Conservation (phyloP, 768 basidiomycete species). For the Collybia sordida region DNA sequence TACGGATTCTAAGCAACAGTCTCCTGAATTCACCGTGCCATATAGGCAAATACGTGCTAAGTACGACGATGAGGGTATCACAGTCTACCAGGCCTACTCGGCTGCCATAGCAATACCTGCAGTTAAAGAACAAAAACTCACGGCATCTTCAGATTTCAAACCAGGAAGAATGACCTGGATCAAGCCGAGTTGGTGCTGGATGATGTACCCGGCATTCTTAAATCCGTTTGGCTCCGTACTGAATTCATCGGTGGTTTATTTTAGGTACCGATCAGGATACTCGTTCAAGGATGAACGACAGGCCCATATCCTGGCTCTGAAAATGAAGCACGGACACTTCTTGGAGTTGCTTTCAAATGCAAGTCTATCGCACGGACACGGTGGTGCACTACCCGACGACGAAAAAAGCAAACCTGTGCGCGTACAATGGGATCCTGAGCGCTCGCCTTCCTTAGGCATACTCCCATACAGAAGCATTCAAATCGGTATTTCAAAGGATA, state of each 20-base stretch:
- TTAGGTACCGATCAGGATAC: conserved; percentile 14
- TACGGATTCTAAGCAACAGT: too few relatives aligned
- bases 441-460: conserved; percentile 6
- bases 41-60: conserved; percentile 15
- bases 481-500: conserved; percentile 11
- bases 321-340: conserved; percentile 16
- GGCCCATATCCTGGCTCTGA: conserved; percentile 14
- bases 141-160: conserved; percentile 13
- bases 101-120: conserved; percentile 12
- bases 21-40: not conserved
- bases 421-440: conserved; percentile 15
- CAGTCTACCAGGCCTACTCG: conserved; percentile 14
- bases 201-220: conserved; percentile 7
- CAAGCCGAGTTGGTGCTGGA: conserved; percentile 19
- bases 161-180: conserved; percentile 16
- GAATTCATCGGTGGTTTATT: not conserved
- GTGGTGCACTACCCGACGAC: conserved; percentile 2
- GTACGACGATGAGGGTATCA: conserved; percentile 12
- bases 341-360: conserved; percentile 7
- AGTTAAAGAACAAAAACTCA: conserved; percentile 11
- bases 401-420: conserved; percentile 11
- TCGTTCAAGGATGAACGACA: conserved; percentile 12
- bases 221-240: not conserved
- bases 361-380: conserved; percentile 7
- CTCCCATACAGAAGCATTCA: conserved; percentile 15